Evolutionary conservation across 83 land plant species (phyloP), one percentile per base, ranked within the genome.

Genomic region (Thuja plicata): DNA sequence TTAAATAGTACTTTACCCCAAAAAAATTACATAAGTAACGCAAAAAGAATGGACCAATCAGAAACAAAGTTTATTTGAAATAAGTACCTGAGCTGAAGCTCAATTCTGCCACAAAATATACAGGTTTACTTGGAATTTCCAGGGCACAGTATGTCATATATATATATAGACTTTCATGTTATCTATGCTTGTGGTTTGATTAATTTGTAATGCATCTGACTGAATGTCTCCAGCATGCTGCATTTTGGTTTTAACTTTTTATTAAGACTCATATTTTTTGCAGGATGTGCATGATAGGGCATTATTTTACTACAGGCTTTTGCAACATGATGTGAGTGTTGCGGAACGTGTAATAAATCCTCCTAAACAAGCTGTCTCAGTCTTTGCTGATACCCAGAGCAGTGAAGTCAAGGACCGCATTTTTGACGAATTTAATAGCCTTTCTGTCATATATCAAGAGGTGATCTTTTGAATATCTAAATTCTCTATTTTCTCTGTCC

Each of bases 241-340:
- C 9, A 83, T 60, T 9, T 66, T 89, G 19, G 19, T 37, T 3
- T 11, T 86, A 57, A 55, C 10, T 46, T 46, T 46, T 8, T 46
- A 46, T 46, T 87, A 60, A 87, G 41, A 32, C 41, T 38, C 46
- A 10, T 60, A 70, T 87, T 38, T 41, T 60, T 88, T 92, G 94
- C 98, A 98, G 99, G 99, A 97, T 93, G 99, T 98, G 88, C 99
- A 96, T 92, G 99, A 98, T 76, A 92, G 99, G 88, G 99, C 97
- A 52, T 92, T 98, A 80, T 95, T 98, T 91, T 98, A 98, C 91
- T 97, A 97, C 86, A 95, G 99, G 91, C 94, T 97, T 88, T 90
- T 98, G 88, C 96, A 95, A 86, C 94, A 96, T 86, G 94, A 97
- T 89, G 97, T 97, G 48, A 91, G 93, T 62, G 85, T 93, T 37